phyloP scores from a whole-genome alignment of 352 stramenopile species.

The Pythium pyrilobum region DNA sequence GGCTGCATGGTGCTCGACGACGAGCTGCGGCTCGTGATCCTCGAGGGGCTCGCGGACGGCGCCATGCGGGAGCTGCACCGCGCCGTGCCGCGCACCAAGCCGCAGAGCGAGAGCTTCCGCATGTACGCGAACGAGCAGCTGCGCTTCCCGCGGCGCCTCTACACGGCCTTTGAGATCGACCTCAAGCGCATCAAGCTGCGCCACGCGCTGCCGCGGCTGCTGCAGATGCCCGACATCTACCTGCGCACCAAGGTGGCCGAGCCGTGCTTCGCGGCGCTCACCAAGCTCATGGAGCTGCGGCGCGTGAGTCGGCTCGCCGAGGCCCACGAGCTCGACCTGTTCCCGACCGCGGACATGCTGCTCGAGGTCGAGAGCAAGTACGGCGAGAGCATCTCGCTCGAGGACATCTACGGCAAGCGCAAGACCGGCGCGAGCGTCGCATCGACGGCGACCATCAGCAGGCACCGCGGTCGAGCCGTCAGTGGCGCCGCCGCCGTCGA shows the following conservation, averaged over 20 bases:
- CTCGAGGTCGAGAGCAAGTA: slow-evolving; percentile 90
- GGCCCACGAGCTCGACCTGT: slow-evolving; percentile 60
- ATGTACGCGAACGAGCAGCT: slow-evolving; percentile 74
- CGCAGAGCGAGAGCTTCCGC: slow-evolving; percentile 27
- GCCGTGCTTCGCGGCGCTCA: slow-evolving; percentile 75
- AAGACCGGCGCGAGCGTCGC: background rate
- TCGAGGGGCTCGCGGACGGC: slow-evolving; percentile 73
- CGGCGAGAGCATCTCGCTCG: slow-evolving; percentile 84
- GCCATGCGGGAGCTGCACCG: slow-evolving; percentile 47
- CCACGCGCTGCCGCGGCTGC: slow-evolving; percentile 63
- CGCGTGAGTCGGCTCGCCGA: slow-evolving; percentile 42
- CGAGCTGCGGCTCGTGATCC: slow-evolving; percentile 76
- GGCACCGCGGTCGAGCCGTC: background rate
- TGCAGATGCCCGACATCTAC: slow-evolving; percentile 84
- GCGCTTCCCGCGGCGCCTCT: slow-evolving; percentile 73
- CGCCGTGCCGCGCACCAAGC: slow-evolving; percentile 24
- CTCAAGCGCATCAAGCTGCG: slow-evolving; percentile 89
- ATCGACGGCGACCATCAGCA: background rate
- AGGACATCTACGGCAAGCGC: slow-evolving; percentile 74
- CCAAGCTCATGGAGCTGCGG: slow-evolving; percentile 62
- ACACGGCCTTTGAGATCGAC: slow-evolving; percentile 84
- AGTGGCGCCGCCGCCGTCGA: background rate
- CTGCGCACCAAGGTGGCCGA: slow-evolving; percentile 82
- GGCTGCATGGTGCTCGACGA: slow-evolving; percentile 86
- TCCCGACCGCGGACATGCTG: slow-evolving; percentile 72